Base-by-base conservation (phyloP, 2,329 filamentous ascomycete species). In the Xylaria arbuscula region DNA sequence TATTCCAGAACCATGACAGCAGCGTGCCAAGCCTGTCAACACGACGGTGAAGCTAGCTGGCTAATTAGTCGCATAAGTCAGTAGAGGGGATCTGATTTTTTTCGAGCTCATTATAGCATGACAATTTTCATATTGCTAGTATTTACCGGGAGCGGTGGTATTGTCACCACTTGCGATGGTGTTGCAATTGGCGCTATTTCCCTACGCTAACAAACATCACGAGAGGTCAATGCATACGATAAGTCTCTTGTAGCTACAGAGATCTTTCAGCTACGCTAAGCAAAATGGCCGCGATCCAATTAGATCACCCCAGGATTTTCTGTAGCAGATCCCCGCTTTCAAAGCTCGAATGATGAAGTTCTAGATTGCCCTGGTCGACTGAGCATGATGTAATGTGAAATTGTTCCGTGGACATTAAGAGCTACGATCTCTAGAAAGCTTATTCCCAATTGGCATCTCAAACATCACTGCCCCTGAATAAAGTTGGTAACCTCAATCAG, bases 21-120 rank as follows among this genome's bases (percentile, higher is more conserved):
- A 34, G 50, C 40, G 17, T 58, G 68, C 68, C 65, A 70, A 70
- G 68, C 51, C 68, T 3, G 48, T 9, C n/a, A 51, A 38, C 53
- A 54, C 56, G 56, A 62, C 34, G 36, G 17, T n/a, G 53, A 57
- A 42, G 34, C 22, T 11, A 11, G 28, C 34, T 63, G 58, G 59
- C 63, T 53, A 42, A 28, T 45, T 66, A 53, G 15, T 24, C 48
- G 54, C 34, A 66, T 59, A 47, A 60, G 62, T 66, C 50, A 40
- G 45, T 40, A 54, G 51, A 53, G 28, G 40, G 38, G 19, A 13
- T 32, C 32, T 8, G 22, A 22, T 32, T 24, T 42, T 22, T 9
- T 57, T n/a, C 2, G n/a, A 17, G 19, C 8, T 19, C 48, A 28
- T 38, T 32, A 22, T 45, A 59, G 53, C 11, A 58, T 42, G 53